phyloP scores from a whole-genome alignment of 768 basidiomycete genomes.

The Leucocoprinus leucothites region DNA sequence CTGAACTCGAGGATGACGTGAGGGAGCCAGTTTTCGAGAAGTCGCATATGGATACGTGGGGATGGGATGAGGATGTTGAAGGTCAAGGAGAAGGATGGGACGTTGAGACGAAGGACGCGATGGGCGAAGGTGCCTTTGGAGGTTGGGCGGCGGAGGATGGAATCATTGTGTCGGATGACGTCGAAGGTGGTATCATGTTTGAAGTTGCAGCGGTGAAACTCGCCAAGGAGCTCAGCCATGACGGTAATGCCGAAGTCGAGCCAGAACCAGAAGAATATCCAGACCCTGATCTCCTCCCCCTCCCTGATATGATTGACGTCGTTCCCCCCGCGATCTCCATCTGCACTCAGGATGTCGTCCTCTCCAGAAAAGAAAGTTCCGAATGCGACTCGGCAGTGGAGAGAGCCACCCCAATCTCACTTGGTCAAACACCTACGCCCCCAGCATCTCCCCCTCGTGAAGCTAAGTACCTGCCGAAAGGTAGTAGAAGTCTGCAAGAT shows the following conservation, averaged over 20 bases:
- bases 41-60: not conserved
- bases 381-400: not conserved
- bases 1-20: not conserved
- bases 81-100: not conserved
- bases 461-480: constrained; percentile 1
- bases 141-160: not conserved
- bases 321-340: constrained; percentile 15
- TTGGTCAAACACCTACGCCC: constrained; percentile 39
- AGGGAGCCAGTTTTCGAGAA: not conserved
- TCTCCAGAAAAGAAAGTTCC: not conserved
- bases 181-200: no score
- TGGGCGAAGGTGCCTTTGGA: not conserved
- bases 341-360: constrained; percentile 5
- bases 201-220: not conserved
- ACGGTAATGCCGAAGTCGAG: not conserved
- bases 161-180: not conserved
- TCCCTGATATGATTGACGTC: constrained; percentile 24
- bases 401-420: constrained; percentile 8
- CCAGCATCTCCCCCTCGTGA: constrained; percentile 38
- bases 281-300: constrained; percentile 42
- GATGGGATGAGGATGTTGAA: constrained; percentile 7
- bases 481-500: not conserved
- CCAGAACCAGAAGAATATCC: constrained; percentile 19
- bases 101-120: not conserved
- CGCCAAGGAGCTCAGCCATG: not conserved